Base-by-base conservation (phyloP, 2,329 filamentous ascomycete genomes). In the Paecilomyces formosus region DNA sequence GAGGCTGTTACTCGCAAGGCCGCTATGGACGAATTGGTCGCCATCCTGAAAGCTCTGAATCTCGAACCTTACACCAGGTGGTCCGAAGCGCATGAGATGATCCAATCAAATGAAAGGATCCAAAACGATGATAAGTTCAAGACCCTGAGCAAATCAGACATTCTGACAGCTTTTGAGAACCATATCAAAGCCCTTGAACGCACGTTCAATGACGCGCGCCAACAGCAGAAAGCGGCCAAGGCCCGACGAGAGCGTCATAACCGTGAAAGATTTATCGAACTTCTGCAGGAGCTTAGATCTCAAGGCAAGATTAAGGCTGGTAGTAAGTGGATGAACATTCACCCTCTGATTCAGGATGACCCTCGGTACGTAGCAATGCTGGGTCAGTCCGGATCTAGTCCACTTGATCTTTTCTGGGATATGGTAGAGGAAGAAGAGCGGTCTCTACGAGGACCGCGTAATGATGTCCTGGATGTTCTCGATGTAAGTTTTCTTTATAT, bases 351-450 rank as follows among this genome's bases (percentile, higher is more conserved):
- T 65, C 84, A 89, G 66, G 80, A 89, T 57, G 94, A 99, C 68
- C 83, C 88, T 54, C 89, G 92, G 64, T 97, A 96, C 74, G 82
- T 81, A 66, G 86, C 85, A 63, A 91, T 96, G 81, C 83, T 92
- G 60, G 92, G 92, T 55, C 90, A 95, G 70, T 76, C 84, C 59
- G 92, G 93, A 58, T 96, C 92, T 3, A 89, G 85, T 3, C 90
- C 94, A 13, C 82, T 96, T 63, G 92, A 97, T 68, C 80, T 99
- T 6, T 97, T 99, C 78, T 97, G 93, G 91, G 94, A 99, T 72
- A 80, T 92, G 54, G 82, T 97, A 26, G 94, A 97, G 72, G 92
- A 96, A 72, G 92, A 97, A 73, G 93, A 99, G 70, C 86, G 89
- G 59, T 86, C 88, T n/a, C 79, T 97, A 54, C 88, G 92, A 61